Base-by-base conservation (phyloP, 2,329 filamentous ascomycete species). In the Aspergillus fructus region DNA sequence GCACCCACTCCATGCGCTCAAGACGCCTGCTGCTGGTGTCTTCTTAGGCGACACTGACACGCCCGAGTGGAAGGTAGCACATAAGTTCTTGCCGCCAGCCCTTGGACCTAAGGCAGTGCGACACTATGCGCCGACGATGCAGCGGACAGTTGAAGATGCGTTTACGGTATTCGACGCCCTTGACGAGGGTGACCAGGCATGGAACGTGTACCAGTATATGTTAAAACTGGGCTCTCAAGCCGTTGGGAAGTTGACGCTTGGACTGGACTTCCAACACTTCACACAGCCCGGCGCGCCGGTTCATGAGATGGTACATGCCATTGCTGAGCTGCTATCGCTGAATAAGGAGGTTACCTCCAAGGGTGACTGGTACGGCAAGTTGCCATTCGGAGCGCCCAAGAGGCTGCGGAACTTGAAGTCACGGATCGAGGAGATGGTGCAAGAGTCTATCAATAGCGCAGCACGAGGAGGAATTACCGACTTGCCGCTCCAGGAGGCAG, bases 21-120 rank as follows among this genome's bases (percentile, higher is more conserved):
- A 71, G 24, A 66, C 61, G 9, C 61, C 64, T 0, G 34, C 58
- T 1, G 72, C 71, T 6, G 68, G 68, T 11, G 60, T 74, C n/a
- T 74, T 74, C 54, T 55, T 73, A 0, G 68, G 67, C 5, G 72
- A 74, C 45, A 73, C 71, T 0, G 67, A 74, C 34, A 72, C 72
- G 0, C 62, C 64, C 0, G 64, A 68, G 50, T 75, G 70, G 69
- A 71, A 66, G 42, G 53, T 78, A 0, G 79, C 81, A 0, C 85
- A 87, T 74, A 88, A 87, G 66, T 88, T 86, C 68, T 62, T 87
- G 0, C 83, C 85, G 0, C 84, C 85, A 0, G 81, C 83, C 0
- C 72, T 87, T 11, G 79, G 79, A 0, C 84, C 84, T 33, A 85
- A 84, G 64, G 85, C 85, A 0, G 83, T 87, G 4, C 75, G 81